phyloP scores from a whole-genome alignment of 2,329 filamentous ascomycete genomes.

The Aspergillus sp. region DNA sequence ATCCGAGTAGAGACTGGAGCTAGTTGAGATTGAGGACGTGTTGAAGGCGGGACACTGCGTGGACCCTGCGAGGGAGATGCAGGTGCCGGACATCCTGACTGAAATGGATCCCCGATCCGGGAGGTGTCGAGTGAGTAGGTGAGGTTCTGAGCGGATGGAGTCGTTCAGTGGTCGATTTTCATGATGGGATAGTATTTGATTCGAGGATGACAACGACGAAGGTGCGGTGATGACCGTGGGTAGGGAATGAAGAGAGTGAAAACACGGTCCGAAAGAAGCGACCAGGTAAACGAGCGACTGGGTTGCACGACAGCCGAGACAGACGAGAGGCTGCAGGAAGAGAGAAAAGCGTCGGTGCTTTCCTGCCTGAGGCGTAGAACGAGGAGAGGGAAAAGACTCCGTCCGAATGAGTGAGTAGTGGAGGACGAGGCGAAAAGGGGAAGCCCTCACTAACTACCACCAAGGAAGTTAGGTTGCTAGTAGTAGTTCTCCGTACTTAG shows the following conservation, averaged over 20 bases:
- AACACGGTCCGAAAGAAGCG: background rate
- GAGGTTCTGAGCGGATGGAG: background rate
- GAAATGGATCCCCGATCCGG: background rate
- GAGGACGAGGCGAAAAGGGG: background rate
- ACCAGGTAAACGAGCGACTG: constrained; percentile 1
- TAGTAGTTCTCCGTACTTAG: background rate
- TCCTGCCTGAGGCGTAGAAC: background rate
- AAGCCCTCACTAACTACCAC: background rate
- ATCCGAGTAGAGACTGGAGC: constrained; percentile 53
- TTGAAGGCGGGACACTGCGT: constrained; percentile 70
- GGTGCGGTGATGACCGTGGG: background rate
- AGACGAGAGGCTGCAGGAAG: background rate
- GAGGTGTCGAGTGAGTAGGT: background rate
- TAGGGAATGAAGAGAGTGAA: background rate
- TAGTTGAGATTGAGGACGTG: constrained; percentile 68
- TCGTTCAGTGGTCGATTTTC: background rate
- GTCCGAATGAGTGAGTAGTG: background rate
- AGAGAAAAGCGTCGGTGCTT: background rate
- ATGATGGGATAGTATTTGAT: background rate
- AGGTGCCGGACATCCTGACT: constrained; percentile 32
- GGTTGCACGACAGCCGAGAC: background rate
- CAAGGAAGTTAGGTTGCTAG: too few relatives aligned
- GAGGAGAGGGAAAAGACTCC: too few relatives aligned
- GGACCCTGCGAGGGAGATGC: constrained; percentile 70
- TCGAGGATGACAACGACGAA: background rate